A percentile compares a stretch with the other conserved stretches of the same genome.
Conservation (phyloP, 2,329 filamentous ascomycete species). For the Leptographium galeiforme region DNA sequence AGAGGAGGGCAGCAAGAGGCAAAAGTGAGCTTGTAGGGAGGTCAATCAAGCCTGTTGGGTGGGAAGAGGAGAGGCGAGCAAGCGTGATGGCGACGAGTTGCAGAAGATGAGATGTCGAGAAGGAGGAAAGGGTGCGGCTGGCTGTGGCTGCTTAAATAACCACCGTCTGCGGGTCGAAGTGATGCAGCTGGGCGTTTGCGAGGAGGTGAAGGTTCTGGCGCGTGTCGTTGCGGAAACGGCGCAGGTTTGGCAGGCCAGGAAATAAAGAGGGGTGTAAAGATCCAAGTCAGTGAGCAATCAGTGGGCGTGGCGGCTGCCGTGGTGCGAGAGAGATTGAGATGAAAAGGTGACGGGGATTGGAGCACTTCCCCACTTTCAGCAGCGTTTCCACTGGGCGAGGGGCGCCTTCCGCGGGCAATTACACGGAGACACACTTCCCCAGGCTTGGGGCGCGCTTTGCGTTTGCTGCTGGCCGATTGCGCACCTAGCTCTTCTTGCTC, state of each 20-base stretch:
- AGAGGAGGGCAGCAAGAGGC: neutral
- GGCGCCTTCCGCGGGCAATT: too few species aligned
- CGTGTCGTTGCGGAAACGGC: neutral
- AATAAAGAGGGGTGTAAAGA: neutral
- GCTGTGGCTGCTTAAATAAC: neutral
- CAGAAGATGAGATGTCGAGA: neutral
- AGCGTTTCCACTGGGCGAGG: neutral
- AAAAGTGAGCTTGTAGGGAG: neutral
- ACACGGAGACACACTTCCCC: too few species aligned
- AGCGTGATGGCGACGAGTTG: neutral
- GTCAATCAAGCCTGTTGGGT: neutral
- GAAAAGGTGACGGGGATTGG: neutral
- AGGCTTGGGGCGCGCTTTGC: neutral
- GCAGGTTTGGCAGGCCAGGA: neutral
- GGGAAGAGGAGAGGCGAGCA: neutral
- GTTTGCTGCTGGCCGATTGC: neutral
- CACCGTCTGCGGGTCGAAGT: neutral
- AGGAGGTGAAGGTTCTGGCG: neutral
- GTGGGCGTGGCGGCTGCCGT: constrained; percentile 1
- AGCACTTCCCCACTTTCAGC: constrained; percentile 1
- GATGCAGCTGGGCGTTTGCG: neutral
- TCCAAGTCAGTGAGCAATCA: neutral
- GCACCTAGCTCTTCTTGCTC: neutral
- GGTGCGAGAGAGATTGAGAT: constrained; percentile 2
- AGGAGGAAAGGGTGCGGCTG: neutral